Base-by-base conservation (phyloP, 495 filamentous ascomycete species). In the Xylona heveae region DNA sequence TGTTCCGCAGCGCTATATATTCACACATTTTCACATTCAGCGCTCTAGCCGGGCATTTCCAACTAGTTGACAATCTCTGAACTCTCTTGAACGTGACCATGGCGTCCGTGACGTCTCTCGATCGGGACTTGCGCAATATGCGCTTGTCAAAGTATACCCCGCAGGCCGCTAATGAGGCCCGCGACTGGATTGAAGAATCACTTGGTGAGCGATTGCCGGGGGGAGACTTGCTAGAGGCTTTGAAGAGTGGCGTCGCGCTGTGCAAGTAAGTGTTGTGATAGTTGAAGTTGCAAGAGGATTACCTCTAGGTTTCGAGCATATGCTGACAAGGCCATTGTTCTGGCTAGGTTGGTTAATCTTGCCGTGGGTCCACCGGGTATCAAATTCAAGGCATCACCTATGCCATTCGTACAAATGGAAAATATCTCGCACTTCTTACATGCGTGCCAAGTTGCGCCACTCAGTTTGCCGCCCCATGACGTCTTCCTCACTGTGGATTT, bases 351-450 rank as follows among this genome's bases (percentile, higher is more conserved):
- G 24, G 64, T 78, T 37, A 97, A 93, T 45, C 62, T 83, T 33
- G 79, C 68, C 28, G 58, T 84, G 32, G 74, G 73, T 6, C 61
- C 70, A 6, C 75, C 82, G 6, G 77, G 77, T 24, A 69, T 91
- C 50, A 71, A 65, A 47, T 78, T 62, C 52, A 92, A 93, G 53
- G 61, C 69, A 37, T 90, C 80, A 0, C 45, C 70, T 17, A 95
- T 94, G 83, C 88, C 88, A 2, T 97, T 97, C 52, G 84, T 95
- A 20, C 90, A 95, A 53, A 95, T 93, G 88, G 88, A 99, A 49
- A 95, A 99, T 44, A 93, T 99, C 45, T 90, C 85, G 6, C 78
- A 88, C 47, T 99, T 94, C 57, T 71, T 99, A 29, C 71, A 69
- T 42, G 79, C 82, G 30, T 82, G 81, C 54, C 76, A 91, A 50